Conservation (phyloP, 768 basidiomycete species). For the Tephrocybe sp. region DNA sequence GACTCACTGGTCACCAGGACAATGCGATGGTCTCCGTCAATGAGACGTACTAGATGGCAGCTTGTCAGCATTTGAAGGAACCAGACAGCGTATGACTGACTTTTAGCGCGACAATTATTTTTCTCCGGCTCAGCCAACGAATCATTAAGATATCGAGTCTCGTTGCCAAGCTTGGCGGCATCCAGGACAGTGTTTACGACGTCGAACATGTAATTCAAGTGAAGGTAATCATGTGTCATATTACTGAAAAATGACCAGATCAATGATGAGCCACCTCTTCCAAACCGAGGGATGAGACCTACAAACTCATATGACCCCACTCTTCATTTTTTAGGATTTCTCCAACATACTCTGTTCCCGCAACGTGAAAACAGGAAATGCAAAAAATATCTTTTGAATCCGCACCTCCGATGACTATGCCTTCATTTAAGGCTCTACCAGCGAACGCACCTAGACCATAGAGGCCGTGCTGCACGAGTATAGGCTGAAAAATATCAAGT, state of each 20-base stretch:
- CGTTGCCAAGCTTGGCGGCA: conserved; percentile 23
- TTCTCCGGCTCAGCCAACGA: conserved; percentile 5
- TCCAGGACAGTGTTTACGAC: conserved; percentile 15
- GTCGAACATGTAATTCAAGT: conserved; percentile 14
- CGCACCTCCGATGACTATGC: conserved; percentile 27
- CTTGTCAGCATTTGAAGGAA: background rate
- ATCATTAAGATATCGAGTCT: conserved; percentile 25
- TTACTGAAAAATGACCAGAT: background rate
- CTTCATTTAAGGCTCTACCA: conserved; percentile 6
- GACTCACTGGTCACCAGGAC: conserved; percentile 18
- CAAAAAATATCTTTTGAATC: background rate
- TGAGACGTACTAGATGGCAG: conserved; percentile 7
- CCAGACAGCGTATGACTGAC: conserved; percentile 6
- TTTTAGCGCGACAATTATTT: conserved; percentile 18
- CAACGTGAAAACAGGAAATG: background rate
- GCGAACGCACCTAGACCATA: conserved; percentile 51
- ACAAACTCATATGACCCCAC: background rate
- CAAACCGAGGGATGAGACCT: background rate
- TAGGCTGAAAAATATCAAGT: conserved; percentile 21
- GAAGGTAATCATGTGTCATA: conserved; percentile 8
- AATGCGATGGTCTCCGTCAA: conserved; percentile 24
- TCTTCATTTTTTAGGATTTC: conserved; percentile 16
- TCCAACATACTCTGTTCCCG: conserved; percentile 42
- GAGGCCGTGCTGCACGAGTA: conserved; percentile 33
- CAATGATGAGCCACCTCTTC: background rate